These are phyloP conservation scores for Thermochaetoides dissita DNA, from an alignment of 2,329 filamentous ascomycete genomes.

Conservation along the genomic window DNA sequence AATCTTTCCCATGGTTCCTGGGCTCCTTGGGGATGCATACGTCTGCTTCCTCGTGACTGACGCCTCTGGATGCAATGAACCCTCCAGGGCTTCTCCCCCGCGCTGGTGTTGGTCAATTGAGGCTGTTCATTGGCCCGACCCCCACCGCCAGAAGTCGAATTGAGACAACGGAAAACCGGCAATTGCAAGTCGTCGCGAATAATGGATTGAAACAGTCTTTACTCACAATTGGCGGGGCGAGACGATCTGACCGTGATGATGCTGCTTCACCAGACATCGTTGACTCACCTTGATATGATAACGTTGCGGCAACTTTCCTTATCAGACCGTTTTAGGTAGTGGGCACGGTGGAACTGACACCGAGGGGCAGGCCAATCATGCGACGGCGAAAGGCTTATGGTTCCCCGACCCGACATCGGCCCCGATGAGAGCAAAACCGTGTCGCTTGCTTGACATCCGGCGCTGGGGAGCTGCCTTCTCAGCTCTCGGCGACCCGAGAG, in stretches of 20 bases:
- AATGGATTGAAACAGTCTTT: neutral
- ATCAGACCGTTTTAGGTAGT: conserved; percentile 17
- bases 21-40: neutral
- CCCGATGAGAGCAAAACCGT: neutral
- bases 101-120: neutral
- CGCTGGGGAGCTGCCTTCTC: too few relatives aligned
- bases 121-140: conserved; percentile 4
- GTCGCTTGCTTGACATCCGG: neutral
- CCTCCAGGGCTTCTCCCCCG: conserved; percentile 3
- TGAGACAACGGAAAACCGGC: neutral
- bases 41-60: conserved; percentile 1
- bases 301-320: conserved; percentile 4
- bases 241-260: neutral
- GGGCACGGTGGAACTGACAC: neutral
- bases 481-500: too few relatives aligned
- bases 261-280: neutral
- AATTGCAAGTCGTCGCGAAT: neutral
- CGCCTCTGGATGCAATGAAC: conserved; percentile 2
- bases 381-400: neutral
- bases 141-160: conserved; percentile 4
- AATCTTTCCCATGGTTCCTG: neutral
- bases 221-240: conserved; percentile 1
- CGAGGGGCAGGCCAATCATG: conserved; percentile 7
- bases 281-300: neutral
- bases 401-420: conserved; percentile 13